A percentile compares a stretch with the other conserved stretches of the same genome.
phyloP scores from a whole-genome alignment of 2,329 filamentous ascomycete species.

The Aspergillus fijiensis region DNA sequence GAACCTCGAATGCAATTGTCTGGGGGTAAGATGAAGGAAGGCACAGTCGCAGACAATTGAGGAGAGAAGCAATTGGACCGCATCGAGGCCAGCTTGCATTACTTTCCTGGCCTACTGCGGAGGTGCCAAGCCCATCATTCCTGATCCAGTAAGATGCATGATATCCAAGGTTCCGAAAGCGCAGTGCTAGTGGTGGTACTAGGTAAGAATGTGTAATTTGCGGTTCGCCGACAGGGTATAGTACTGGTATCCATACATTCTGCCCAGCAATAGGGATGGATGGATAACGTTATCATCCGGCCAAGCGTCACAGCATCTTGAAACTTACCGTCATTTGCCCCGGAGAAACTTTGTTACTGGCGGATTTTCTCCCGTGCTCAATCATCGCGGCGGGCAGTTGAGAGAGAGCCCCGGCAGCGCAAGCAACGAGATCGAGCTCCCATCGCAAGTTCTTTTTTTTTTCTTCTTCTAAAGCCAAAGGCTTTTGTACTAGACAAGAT shows the following conservation, averaged over 20 bases:
- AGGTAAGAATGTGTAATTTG: conserved; percentile 13
- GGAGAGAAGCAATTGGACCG: conserved; percentile 9
- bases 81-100: conserved; percentile 39
- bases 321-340: conserved; percentile 8
- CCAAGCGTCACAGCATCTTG: neutral
- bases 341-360: conserved; percentile 38
- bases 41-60: conserved; percentile 14
- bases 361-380: conserved; percentile 33
- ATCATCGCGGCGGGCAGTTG: conserved; percentile 12
- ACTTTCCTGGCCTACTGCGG: conserved; percentile 16
- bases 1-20: conserved; percentile 17
- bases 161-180: no score
- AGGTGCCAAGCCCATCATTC: conserved; percentile 18
- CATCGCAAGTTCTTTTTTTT: conserved; percentile 1
- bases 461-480: conserved; percentile 2
- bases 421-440: conserved; percentile 11
- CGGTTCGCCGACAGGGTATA: neutral
- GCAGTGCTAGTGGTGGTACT: no score
- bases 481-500: conserved; percentile 26
- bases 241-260: neutral
- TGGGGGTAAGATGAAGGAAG: conserved; percentile 6
- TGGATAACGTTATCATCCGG: neutral
- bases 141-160: conserved; percentile 5
- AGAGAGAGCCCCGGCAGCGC: conserved; percentile 7
- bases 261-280: neutral